Conservation (phyloP, 352 stramenopile species). For the Phytopythium aichiense region DNA sequence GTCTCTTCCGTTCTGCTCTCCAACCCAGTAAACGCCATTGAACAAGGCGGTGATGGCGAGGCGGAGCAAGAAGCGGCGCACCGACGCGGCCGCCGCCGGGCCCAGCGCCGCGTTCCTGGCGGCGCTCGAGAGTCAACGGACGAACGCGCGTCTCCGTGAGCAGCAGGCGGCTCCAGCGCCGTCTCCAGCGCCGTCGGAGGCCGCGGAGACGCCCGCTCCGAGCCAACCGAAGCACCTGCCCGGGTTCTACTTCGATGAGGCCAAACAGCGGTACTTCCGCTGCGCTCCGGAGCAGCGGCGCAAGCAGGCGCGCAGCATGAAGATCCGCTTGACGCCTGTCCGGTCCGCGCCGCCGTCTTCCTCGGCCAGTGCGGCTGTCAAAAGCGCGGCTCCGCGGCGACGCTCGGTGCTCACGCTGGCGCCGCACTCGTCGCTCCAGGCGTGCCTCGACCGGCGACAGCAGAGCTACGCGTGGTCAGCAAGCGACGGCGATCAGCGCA, state of each 20-base stretch:
- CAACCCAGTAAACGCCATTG: neutral
- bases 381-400: too few relatives aligned
- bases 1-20: neutral
- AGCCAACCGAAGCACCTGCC: constrained; percentile 19
- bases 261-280: constrained; percentile 47
- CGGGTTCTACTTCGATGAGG: constrained; percentile 62
- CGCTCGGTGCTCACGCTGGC: too few relatives aligned
- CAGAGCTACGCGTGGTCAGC: constrained; percentile 29
- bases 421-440: neutral
- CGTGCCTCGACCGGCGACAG: constrained; percentile 30
- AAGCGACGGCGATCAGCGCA: constrained; percentile 14
- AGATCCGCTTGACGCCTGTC: constrained; percentile 14
- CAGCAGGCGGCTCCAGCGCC: constrained; percentile 1
- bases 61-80: constrained; percentile 25
- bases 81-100: neutral
- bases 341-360: constrained; percentile 10
- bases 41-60: neutral
- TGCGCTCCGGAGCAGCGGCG: constrained; percentile 21
- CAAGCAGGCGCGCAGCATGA: constrained; percentile 10
- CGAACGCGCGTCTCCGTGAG: constrained; percentile 23
- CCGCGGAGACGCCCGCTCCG: too few relatives aligned
- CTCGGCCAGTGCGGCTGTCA: too few relatives aligned
- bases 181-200: neutral
- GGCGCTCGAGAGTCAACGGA: constrained; percentile 53
- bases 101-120: constrained; percentile 44